These are phyloP conservation scores for Penicillium pulvis DNA, from an alignment of 495 filamentous ascomycete species.

Conservation along the genomic window DNA sequence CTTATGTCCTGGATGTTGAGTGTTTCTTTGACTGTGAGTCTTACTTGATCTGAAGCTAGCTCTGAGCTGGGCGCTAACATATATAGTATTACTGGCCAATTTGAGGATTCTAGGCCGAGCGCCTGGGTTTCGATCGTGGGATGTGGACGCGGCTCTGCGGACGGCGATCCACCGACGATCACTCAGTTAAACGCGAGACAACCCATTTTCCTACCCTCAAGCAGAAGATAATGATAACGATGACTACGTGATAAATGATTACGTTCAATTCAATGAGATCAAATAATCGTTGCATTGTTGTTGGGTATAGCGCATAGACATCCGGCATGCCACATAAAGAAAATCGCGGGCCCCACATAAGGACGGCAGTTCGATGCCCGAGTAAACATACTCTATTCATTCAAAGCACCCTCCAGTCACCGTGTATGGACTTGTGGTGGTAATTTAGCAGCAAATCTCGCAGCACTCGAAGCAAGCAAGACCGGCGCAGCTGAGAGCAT, in stretches of 20 bases:
- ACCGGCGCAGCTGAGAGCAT: conserved; percentile 43
- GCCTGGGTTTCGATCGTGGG: conserved; percentile 27
- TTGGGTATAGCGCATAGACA: conserved; percentile 7
- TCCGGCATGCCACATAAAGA: conserved; percentile 4
- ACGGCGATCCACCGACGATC: conserved; percentile 21
- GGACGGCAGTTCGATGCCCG: not conserved
- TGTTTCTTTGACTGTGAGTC: conserved; percentile 34
- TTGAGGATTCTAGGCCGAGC: conserved; percentile 31
- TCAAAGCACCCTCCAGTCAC: not conserved
- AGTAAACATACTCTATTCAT: not conserved
- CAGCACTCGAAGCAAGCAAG: conserved; percentile 48
- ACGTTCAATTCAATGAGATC: not conserved
- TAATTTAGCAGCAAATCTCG: conserved; percentile 46
- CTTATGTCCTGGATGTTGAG: conserved; percentile 29
- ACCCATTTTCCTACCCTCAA: not conserved
- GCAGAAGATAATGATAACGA: not conserved
- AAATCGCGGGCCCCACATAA: not conserved
- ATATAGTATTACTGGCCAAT: conserved; percentile 26
- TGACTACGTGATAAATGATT: not conserved
- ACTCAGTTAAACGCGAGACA: not conserved
- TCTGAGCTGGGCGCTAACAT: conserved; percentile 4
- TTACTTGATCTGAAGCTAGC: not conserved
- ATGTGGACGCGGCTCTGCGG: conserved; percentile 31
- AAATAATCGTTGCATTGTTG: conserved; percentile 1
- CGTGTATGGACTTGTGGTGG: not conserved